phyloP scores from a whole-genome alignment of 2,329 filamentous ascomycete genomes.

The Laburnicola sp. region DNA sequence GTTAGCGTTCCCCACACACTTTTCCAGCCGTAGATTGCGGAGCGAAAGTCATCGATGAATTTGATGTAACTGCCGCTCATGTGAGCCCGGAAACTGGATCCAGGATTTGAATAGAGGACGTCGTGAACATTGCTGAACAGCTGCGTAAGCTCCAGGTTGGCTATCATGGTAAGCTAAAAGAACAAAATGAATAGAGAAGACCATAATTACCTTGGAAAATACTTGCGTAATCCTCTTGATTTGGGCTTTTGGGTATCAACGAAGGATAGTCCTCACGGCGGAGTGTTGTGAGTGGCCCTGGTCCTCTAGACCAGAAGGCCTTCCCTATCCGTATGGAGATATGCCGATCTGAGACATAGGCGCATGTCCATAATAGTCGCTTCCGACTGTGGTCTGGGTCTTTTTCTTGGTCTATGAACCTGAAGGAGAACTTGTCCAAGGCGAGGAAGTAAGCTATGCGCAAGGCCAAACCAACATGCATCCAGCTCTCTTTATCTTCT shows the following conservation, averaged over 20 bases:
- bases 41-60: conserved; percentile 73
- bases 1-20: conserved; percentile 68
- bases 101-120: conserved; percentile 71
- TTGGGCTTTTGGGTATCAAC: conserved; percentile 60
- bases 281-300: conserved; percentile 66
- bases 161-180: conserved; percentile 32
- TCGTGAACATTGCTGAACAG: conserved; percentile 75
- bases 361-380: conserved; percentile 67
- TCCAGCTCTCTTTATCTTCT: conserved; percentile 75
- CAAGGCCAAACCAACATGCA: conserved; percentile 72
- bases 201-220: conserved; percentile 59
- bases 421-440: conserved; percentile 69
- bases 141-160: conserved; percentile 70
- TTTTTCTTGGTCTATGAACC: conserved; percentile 62
- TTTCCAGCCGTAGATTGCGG: conserved; percentile 71
- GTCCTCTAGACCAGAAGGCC: conserved; percentile 74
- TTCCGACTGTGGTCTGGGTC: conserved; percentile 64
- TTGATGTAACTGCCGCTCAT: conserved; percentile 73
- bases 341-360: conserved; percentile 39
- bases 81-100: conserved; percentile 70
- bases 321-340: conserved; percentile 72
- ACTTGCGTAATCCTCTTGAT: conserved; percentile 67
- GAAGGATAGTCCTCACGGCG: conserved; percentile 70
- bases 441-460: conserved; percentile 71
- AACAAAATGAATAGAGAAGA: neutral